phyloP scores from a whole-genome alignment of 441 rosid species.

The Bocquillonia castaneifolia region DNA sequence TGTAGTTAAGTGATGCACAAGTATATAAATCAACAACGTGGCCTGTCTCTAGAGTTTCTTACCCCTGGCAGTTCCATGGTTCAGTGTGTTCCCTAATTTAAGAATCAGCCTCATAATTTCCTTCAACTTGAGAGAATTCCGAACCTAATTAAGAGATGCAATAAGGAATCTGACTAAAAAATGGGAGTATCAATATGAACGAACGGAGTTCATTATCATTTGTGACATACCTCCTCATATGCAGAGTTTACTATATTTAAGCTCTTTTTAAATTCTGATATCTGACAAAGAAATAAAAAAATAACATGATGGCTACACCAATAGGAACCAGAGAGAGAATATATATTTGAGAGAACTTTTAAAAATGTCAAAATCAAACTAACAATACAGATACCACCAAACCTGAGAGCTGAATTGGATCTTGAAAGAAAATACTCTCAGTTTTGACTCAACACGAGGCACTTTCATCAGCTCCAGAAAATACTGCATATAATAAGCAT shows the following conservation, averaged over 20 bases:
- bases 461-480: slow-evolving; percentile 96
- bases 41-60: slow-evolving; percentile 20
- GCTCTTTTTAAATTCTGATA: slow-evolving; percentile 78
- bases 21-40: slow-evolving; percentile 14
- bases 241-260: slow-evolving; percentile 82
- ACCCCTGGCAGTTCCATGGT: slow-evolving; percentile 99
- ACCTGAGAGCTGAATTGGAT: slow-evolving; percentile 95
- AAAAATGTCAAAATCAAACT: slow-evolving; percentile 26
- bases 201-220: slow-evolving; percentile 20
- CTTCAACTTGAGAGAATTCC: slow-evolving; percentile 72
- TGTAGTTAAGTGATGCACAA: background rate
- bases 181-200: slow-evolving; percentile 16
- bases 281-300: slow-evolving; percentile 39
- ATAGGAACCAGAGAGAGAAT: slow-evolving; percentile 4
- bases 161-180: slow-evolving; percentile 17
- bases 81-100: slow-evolving; percentile 77
- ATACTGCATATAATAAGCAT: slow-evolving; percentile 44
- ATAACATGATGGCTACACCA: background rate
- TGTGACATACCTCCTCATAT: slow-evolving; percentile 68
- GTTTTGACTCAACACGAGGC: slow-evolving; percentile 94
- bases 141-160: slow-evolving; percentile 55
- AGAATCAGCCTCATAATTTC: slow-evolving; percentile 90
- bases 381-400: slow-evolving; percentile 46
- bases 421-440: slow-evolving; percentile 94
- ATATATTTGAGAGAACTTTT: slow-evolving; percentile 4